Base-by-base conservation (phyloP, 495 filamentous ascomycete genomes). In the Penicillium salamii region DNA sequence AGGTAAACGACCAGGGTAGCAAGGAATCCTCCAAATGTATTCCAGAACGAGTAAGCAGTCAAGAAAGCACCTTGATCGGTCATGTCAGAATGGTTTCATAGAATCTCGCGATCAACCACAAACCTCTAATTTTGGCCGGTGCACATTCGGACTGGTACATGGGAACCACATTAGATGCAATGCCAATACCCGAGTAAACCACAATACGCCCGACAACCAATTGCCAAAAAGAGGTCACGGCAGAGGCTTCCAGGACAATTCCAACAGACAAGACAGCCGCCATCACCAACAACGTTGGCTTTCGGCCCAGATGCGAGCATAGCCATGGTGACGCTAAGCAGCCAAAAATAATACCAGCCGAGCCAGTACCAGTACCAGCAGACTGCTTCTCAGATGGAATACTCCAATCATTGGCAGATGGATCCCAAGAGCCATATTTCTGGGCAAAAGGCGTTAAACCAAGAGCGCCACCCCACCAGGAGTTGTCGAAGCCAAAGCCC, bases 141-240 rank as follows among this genome's bases (percentile, higher is more conserved):
- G 52, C 52, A 23, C 37, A 49, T 36, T 54, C 52, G 8, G 45
- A 42, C 20, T 23, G 31, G 23, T 54, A 54, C 31, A 39, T 45
- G 5, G 53, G 43, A 13, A 57, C 43, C n/a, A 48, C 42, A 43
- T 57, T 57, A 13, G 38, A 47, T 14, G 32, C 49, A 28, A 57
- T 23, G 19, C 54, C 54, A 18, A 57, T 57, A 19, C 43, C 38
- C 13, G 38, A 44, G 32, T 42, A 52, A 39, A 40, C 40, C 8
- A 57, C 34, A 19, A 53, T 35, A 3, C 54, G 39, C 28, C 54
- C 50, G 12, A 53, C 46, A 14, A 53, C 32, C 15, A 57, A 31
- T 13, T 46, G 34, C 54, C 54, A 57, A 17, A 48, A 57, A 4
- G 48, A 44, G 2, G 38, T 37, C 19, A 32, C 29, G 5, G 51